These are phyloP conservation scores for Eragrostis nindensis DNA, from an alignment of 176 grass and related monocot species.

Conservation along the genomic window DNA sequence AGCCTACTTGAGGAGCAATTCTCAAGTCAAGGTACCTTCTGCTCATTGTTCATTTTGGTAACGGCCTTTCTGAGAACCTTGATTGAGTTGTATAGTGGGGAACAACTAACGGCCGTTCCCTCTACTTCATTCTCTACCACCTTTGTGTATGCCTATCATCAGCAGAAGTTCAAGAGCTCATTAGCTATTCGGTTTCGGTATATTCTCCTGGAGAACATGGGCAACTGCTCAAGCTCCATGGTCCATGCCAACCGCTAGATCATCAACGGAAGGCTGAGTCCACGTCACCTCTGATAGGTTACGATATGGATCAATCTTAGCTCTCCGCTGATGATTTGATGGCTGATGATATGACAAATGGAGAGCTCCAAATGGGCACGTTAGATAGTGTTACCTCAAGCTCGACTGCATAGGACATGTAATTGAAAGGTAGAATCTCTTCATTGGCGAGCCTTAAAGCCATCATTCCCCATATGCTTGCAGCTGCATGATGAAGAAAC, in stretches of 20 bases:
- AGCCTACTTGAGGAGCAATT: neutral
- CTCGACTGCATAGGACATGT: slow-evolving; percentile 61
- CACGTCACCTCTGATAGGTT: too few species aligned
- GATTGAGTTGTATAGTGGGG: slow-evolving; percentile 76
- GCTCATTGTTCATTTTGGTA: slow-evolving; percentile 57
- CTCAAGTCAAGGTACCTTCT: slow-evolving; percentile 51
- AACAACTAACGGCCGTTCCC: slow-evolving; percentile 57
- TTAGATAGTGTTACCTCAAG: slow-evolving; percentile 44
- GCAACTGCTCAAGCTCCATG: too few species aligned
- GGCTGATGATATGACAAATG: too few species aligned
- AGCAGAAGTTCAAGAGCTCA: neutral
- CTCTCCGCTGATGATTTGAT: too few species aligned
- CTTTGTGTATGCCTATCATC: slow-evolving; percentile 46
- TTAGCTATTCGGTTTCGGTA: neutral
- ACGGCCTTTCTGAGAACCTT: slow-evolving; percentile 51
- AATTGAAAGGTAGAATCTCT: slow-evolving; percentile 82
- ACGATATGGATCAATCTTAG: too few species aligned
- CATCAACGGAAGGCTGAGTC: too few species aligned
- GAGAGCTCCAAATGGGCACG: slow-evolving; percentile 1
- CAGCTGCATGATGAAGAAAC: slow-evolving; percentile 46
- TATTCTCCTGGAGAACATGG: neutral
- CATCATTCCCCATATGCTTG: slow-evolving; percentile 90
- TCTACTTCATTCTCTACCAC: slow-evolving; percentile 46
- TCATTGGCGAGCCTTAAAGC: slow-evolving; percentile 76
- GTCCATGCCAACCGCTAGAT: too few species aligned